These are phyloP conservation scores for Exophiala xenobiotica DNA, from an alignment of 2,329 filamentous ascomycete species.

Conservation along the genomic window DNA sequence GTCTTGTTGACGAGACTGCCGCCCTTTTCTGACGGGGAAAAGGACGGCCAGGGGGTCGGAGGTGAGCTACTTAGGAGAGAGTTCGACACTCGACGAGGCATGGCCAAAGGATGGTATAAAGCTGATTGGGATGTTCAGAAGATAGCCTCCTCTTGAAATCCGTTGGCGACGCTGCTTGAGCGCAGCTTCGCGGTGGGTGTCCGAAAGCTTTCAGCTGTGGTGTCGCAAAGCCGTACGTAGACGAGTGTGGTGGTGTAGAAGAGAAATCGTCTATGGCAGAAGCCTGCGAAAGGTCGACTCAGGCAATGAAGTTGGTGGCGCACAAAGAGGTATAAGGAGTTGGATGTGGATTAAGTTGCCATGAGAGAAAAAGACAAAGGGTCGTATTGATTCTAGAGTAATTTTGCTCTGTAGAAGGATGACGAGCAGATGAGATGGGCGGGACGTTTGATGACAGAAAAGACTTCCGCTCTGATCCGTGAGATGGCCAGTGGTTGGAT, in stretches of 20 bases:
- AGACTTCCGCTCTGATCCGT: conserved; percentile 21
- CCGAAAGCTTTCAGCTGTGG: not conserved
- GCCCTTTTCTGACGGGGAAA: conserved; percentile 53
- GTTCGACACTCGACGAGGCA: conserved; percentile 63
- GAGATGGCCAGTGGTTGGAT: conserved; percentile 17
- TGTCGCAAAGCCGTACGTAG: conserved; percentile 7
- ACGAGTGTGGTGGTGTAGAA: conserved; percentile 22
- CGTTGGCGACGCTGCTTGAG: conserved; percentile 2
- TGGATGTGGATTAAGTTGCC: not conserved
- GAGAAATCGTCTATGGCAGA: conserved; percentile 1
- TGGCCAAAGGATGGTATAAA: conserved; percentile 40
- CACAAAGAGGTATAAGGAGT: not conserved
- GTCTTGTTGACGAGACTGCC: conserved; percentile 49
- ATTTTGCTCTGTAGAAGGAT: conserved; percentile 8
- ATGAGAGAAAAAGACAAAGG: conserved; percentile 3
- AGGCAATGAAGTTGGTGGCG: conserved; percentile 1
- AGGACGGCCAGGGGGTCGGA: conserved; percentile 48
- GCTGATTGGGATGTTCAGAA: conserved; percentile 1
- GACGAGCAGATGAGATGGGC: conserved; percentile 7
- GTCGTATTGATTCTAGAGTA: not conserved
- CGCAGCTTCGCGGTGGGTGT: conserved; percentile 3
- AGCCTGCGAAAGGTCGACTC: not conserved
- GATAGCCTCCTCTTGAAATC: not conserved
- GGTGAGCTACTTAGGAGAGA: conserved; percentile 56
- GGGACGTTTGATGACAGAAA: conserved; percentile 11